A percentile compares a stretch with the other conserved stretches of the same genome.
phyloP scores from a whole-genome alignment of 352 stramenopile species.

The Phytophthora citrophthora region DNA sequence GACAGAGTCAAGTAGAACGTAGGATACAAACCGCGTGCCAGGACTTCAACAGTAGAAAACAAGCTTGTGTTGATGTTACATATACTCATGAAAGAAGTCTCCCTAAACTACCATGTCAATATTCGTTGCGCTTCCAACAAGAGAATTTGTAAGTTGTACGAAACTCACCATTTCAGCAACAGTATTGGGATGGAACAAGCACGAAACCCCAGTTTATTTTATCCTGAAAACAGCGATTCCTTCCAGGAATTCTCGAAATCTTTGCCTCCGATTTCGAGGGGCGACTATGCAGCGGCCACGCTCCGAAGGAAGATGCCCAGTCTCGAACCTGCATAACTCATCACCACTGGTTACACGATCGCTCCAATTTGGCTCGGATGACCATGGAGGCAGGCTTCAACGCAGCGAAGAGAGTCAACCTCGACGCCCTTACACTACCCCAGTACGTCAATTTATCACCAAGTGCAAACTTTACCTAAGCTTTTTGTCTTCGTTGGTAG shows the following conservation, averaged over 20 bases:
- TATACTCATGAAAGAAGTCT: too few species aligned
- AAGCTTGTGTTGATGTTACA: too few species aligned
- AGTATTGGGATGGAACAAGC: too few species aligned
- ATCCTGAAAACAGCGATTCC: background rate
- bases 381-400: constrained; percentile 1
- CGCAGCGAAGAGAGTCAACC: constrained; percentile 9
- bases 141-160: too few species aligned
- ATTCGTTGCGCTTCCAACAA: too few species aligned
- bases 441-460: constrained; percentile 18
- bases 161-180: too few species aligned
- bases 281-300: constrained; percentile 26
- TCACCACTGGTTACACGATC: constrained; percentile 21
- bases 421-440: constrained; percentile 45
- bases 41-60: too few species aligned
- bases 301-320: constrained; percentile 11
- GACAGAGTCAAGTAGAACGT: too few species aligned
- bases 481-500: constrained; percentile 12
- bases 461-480: too few species aligned
- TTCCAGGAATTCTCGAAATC: background rate
- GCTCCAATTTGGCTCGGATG: constrained; percentile 17
- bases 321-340: background rate
- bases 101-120: too few species aligned
- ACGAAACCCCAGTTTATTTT: background rate
- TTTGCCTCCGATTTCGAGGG: background rate
- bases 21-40: too few species aligned